Evolutionary conservation across 345 rosid genomes (phyloP), one percentile per base, ranked within the genome.

Genomic region (Litchi chinensis): DNA sequence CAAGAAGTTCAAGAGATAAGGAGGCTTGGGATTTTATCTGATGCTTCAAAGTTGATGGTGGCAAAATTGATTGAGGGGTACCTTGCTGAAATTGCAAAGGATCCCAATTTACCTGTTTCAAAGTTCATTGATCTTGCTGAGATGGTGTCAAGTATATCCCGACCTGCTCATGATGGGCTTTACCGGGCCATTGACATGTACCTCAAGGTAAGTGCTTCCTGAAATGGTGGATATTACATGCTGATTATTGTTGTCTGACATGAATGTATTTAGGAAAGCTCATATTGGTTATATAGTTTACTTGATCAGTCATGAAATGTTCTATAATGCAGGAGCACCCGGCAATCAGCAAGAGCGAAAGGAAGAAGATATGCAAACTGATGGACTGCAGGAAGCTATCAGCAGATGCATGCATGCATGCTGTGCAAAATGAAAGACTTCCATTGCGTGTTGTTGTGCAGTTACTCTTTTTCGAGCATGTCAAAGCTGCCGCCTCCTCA

Each of bases 321-420:
- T 68, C 70, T 65, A 75, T 11, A 10, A 69, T 79, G 86, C 86
- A 94, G 98, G 97, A 88, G 74, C 98, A 94, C 78, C 88, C 85
- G 1, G 89, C 86, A 22, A 90, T 94, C 77, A 88, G 88, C 86
- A 94, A 94, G 87, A 80, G 88, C 37, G 98, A 94, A 73, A 91
- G 94, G 85, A 94, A 90, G 88, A 88, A 84, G 79, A 89, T 92
- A 82, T 94, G 98, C 89, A 92, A 87, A 72, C 74, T 94, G 75
- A 94, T 94, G 98, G 97, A 94, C 81, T 94, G 98, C 85, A 81
- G 91, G 85, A 94, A 94, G 79, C 90, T 94, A 28, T 92, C 98
- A 0, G 93, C 83, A 10, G 95, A 94, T 63, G 95, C 98, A 10
- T 90, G 95, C 80, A 83, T 89, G 92, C 98, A 91, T 24, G 98